Conservation (phyloP, 148 eudicot species). For the Gaultheria prostrata region DNA sequence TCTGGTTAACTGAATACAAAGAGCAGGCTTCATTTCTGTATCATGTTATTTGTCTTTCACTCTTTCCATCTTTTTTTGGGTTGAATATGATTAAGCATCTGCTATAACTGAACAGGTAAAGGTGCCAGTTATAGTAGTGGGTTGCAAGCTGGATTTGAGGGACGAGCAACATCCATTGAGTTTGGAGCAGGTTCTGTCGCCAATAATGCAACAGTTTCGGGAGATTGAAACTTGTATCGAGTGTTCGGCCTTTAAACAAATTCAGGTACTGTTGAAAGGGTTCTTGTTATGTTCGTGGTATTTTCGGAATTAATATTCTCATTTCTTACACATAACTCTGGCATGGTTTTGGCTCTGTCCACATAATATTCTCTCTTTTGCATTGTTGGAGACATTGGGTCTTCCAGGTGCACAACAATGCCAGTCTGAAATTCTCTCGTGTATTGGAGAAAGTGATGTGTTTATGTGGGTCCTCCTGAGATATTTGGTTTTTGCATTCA, state of each 20-base stretch:
- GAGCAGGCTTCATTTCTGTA: not conserved
- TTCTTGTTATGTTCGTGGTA: not conserved
- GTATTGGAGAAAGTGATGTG: not conserved
- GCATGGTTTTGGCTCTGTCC: not conserved
- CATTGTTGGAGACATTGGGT: not conserved
- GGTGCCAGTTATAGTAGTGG: constrained; percentile 94
- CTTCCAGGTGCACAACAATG: not conserved
- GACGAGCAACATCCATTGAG: constrained; percentile 69
- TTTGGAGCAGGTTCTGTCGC: constrained; percentile 91
- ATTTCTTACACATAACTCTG: not conserved
- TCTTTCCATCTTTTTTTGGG: not conserved
- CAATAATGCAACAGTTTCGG: constrained; percentile 93
- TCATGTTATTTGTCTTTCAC: not conserved
- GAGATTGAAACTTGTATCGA: constrained; percentile 98
- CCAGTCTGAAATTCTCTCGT: not conserved
- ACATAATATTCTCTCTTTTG: not conserved
- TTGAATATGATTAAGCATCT: not conserved
- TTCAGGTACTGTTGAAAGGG: constrained; percentile 58
- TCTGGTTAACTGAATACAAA: not conserved
- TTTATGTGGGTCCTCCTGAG: constrained; percentile 4
- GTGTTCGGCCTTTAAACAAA: constrained; percentile 74
- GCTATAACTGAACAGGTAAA: constrained; percentile 52
- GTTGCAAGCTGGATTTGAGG: constrained; percentile 90
- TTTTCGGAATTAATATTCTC: not conserved
- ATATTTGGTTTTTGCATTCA: not conserved